Percentiles rank a stretch among this genome's conserved stretches.
Conservation (phyloP, 768 basidiomycete genomes). For the Hypholoma sublateritium region DNA sequence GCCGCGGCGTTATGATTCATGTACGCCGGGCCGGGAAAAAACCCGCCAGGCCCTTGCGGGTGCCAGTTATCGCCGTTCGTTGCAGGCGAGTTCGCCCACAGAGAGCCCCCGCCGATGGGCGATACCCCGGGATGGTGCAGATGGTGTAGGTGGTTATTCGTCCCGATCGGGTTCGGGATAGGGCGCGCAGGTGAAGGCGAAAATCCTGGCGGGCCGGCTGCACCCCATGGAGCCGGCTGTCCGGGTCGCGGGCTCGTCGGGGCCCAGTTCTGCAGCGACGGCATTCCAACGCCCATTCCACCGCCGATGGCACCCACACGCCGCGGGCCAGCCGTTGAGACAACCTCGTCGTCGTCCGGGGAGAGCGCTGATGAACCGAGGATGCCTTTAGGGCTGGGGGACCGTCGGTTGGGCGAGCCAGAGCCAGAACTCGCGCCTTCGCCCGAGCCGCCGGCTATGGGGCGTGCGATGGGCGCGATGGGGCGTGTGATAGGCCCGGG, state of each 20-base stretch:
- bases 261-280: conserved; percentile 48
- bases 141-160: conserved; percentile 16
- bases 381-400: conserved; percentile 60
- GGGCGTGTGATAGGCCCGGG: conserved; percentile 61
- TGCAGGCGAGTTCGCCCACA: conserved; percentile 40
- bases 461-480: conserved; percentile 67
- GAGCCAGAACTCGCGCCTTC: conserved; percentile 60
- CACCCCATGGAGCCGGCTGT: conserved; percentile 48
- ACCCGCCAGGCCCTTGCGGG: conserved; percentile 33
- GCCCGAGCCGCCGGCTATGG: conserved; percentile 33
- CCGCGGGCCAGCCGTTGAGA: conserved; percentile 45
- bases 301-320: conserved; percentile 34
- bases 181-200: conserved; percentile 21
- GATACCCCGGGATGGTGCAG: conserved; percentile 18
- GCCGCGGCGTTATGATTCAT: conserved; percentile 47
- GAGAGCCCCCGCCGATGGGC: conserved; percentile 25
- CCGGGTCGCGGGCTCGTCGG: conserved; percentile 46
- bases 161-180: conserved; percentile 16
- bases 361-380: conserved; percentile 78
- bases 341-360: conserved; percentile 80
- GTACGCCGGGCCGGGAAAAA: conserved; percentile 45
- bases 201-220: conserved; percentile 36
- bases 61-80: conserved; percentile 48
- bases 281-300: conserved; percentile 18
- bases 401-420: conserved; percentile 51